These are phyloP conservation scores for Candida pseudoglaebosa DNA, from an alignment of 805 yeast genomes.

Conservation along the genomic window DNA sequence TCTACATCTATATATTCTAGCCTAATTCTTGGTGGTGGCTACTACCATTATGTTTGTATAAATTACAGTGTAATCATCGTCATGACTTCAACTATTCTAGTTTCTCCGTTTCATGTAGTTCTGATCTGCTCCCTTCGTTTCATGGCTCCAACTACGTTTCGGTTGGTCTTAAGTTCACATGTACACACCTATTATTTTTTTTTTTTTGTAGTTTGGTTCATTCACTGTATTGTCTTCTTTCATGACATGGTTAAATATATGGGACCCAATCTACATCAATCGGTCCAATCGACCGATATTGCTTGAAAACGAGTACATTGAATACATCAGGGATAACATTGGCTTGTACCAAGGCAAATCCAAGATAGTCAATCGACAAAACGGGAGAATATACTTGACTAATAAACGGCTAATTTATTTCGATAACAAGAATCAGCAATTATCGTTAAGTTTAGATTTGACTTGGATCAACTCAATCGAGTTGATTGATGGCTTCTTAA, in stretches of 20 bases:
- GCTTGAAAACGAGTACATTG: conserved; percentile 25
- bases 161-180: too few species aligned
- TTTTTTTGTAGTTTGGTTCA: neutral
- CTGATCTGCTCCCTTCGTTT: too few species aligned
- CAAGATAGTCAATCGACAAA: conserved; percentile 60
- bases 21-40: too few species aligned
- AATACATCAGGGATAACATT: conserved; percentile 37
- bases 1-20: too few species aligned
- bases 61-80: too few species aligned
- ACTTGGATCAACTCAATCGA: conserved; percentile 38
- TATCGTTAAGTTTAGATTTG: conserved; percentile 48
- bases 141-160: too few species aligned
- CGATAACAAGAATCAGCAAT: conserved; percentile 40
- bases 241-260: conserved; percentile 17
- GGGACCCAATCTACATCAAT: conserved; percentile 36
- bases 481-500: conserved; percentile 54
- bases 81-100: too few species aligned
- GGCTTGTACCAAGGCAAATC: conserved; percentile 78
- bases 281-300: conserved; percentile 38
- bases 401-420: conserved; percentile 69
- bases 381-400: conserved; percentile 78
- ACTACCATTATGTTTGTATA: too few species aligned
- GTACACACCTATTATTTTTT: conserved; percentile 1
- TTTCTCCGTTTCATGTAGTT: too few species aligned
- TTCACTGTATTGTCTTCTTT: neutral